A percentile compares a stretch with the other conserved stretches of the same genome.
phyloP scores from a whole-genome alignment of 192 early-diverging fungal species.

The Gaertneriomyces sp. region DNA sequence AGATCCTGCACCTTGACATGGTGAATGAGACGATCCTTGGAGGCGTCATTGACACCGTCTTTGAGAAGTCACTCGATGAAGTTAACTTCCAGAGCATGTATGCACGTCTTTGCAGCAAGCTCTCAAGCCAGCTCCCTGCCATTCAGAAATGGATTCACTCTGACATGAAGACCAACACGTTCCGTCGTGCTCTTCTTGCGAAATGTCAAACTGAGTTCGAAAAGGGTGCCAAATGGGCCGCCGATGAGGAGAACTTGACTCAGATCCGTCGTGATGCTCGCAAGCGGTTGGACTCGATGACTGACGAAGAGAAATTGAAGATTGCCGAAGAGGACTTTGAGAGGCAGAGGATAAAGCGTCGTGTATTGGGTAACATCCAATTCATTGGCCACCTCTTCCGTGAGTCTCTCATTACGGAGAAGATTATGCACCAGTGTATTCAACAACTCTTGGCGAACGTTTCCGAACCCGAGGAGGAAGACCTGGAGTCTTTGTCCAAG shows the following conservation, averaged over 20 bases:
- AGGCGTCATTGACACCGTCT: conserved; percentile 81
- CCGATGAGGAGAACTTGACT: conserved; percentile 32
- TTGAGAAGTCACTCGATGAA: conserved; percentile 95
- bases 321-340: conserved; percentile 68
- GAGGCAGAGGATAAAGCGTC: conserved; percentile 87
- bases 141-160: conserved; percentile 59
- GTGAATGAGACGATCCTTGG: conserved; percentile 66
- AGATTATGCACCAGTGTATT: conserved; percentile 92
- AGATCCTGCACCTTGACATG: conserved; percentile 79
- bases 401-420: conserved; percentile 81
- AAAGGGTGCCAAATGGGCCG: conserved; percentile 74
- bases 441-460: conserved; percentile 69
- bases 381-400: conserved; percentile 98
- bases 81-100: conserved; percentile 87
- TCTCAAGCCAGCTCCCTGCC: conserved; percentile 54
- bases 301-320: conserved; percentile 53
- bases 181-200: conserved; percentile 89
- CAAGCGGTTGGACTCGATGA: conserved; percentile 57
- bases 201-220: conserved; percentile 96
- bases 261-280: conserved; percentile 33
- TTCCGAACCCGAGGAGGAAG: conserved; percentile 86
- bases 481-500: conserved; percentile 89
- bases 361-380: conserved; percentile 84
- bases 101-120: conserved; percentile 76
- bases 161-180: conserved; percentile 67